Percentiles rank a stretch among this genome's conserved stretches.
Evolutionary conservation across 1,284 basidiomycete genomes (phyloP).

Genomic region (Apiotrichum mycotoxinovorans): DNA sequence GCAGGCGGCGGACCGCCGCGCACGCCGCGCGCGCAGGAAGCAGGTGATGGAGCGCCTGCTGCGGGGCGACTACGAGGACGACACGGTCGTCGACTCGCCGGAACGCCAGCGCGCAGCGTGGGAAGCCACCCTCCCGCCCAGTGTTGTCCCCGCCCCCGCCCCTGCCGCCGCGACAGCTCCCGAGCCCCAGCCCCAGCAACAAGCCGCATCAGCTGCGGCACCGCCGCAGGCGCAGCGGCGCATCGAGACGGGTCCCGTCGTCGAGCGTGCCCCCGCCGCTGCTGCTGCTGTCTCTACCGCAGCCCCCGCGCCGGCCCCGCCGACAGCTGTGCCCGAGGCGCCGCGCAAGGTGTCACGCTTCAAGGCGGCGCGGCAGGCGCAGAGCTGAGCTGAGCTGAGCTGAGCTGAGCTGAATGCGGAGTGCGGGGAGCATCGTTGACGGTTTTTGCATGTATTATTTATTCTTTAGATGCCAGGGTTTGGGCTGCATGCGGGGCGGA

Average conservation of each 20-base stretch:
- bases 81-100: not conserved
- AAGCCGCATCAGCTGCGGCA: too few species aligned
- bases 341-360: slow-evolving; percentile 44
- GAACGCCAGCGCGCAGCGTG: slow-evolving; percentile 4
- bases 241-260: slow-evolving; percentile 7
- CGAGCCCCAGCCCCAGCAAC: not conserved
- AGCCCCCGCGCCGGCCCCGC: not conserved
- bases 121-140: slow-evolving; percentile 4
- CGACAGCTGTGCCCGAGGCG: not conserved
- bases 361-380: slow-evolving; percentile 38
- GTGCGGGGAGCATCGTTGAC: too few species aligned
- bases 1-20: slow-evolving; percentile 13
- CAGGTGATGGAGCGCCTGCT: slow-evolving; percentile 17
- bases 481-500: too few species aligned
- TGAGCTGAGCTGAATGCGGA: not conserved
- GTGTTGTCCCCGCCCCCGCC: not conserved
- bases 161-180: not conserved
- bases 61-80: slow-evolving; percentile 19
- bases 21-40: slow-evolving; percentile 7
- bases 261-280: slow-evolving; percentile 6
- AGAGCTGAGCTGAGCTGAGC: not conserved
- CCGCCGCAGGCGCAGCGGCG: not conserved
- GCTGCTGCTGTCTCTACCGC: not conserved
- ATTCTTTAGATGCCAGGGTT: too few species aligned
- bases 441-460: too few species aligned